Evolutionary conservation across 31 red algal genomes (phyloP), one percentile per base, ranked within the genome.

Genomic region (Asparagopsis taxiformis): DNA sequence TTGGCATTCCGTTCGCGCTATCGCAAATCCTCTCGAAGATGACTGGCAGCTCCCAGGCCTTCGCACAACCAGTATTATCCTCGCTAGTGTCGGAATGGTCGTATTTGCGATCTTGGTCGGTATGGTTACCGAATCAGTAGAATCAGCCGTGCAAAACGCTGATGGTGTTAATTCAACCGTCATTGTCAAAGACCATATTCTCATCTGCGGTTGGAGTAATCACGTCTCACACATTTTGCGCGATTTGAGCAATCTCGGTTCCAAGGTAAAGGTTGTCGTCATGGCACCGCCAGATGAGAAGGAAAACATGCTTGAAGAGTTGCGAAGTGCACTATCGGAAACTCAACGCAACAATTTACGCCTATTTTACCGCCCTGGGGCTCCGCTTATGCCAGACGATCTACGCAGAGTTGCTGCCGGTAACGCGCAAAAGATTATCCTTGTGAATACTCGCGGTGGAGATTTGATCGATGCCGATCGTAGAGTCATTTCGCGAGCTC

Each of bases 61-160:
- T 39, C 61, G 83, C 35, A 54, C 66, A 32, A 63, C 73, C 19
- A 70, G 62, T 34, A 71, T 76, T 25, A 55, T 50, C 29, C 52
- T 77, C 15, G 83, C 83, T n/a, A 73, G 63, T 4, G 46, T 77
- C 31, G 83, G 83, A 49, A 75, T 88, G 71, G 65, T 77, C 0
- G 60, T 88, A 41, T 88, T 88, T 38, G 70, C 83, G 0, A 50
- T 88, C 16, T 29, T 88, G 13, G 83, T 88, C 0, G 83, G 83
- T 3, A 88, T 88, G 83, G 72, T 88, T 33, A 88, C 83, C 24
- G 83, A 88, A 32, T 46, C 56, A 16, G 83, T 88, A 15, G 83
- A 88, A 70, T 57, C 57, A 6, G 72, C 63, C 22, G 65, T 88
- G 9, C 65, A 69, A 38, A 43, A 53, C 8, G 73, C 57, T 26